A percentile compares a stretch with the other conserved stretches of the same genome.
Evolutionary conservation across 2,329 filamentous ascomycete genomes (phyloP).

Genomic region (Pseudopyricularia javanii): DNA sequence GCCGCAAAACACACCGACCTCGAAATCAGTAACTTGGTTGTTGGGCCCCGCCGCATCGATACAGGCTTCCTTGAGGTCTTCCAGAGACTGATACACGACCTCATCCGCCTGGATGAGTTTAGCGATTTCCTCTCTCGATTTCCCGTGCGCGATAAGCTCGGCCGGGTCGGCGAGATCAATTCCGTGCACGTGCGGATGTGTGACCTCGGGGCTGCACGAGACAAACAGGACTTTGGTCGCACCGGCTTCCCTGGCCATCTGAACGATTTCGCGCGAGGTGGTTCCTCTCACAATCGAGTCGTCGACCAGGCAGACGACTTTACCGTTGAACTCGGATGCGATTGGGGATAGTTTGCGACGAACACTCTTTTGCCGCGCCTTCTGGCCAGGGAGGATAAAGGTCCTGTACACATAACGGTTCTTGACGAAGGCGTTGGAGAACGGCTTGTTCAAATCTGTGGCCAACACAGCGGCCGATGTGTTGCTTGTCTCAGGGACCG

Average conservation of each 20-base stretch:
- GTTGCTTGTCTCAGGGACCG: constrained; percentile 48
- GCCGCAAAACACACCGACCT: constrained; percentile 86
- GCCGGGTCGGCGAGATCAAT: constrained; percentile 28
- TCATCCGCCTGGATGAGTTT: constrained; percentile 28
- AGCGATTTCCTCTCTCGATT: constrained; percentile 26
- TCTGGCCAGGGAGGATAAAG: constrained; percentile 62
- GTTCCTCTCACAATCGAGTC: constrained; percentile 49
- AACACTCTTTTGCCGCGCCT: constrained; percentile 70
- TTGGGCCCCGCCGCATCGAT: constrained; percentile 53
- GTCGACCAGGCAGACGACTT: constrained; percentile 73
- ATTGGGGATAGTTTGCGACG: constrained; percentile 84
- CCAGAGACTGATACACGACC: constrained; percentile 50
- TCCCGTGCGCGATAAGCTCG: constrained; percentile 12
- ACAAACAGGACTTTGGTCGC: constrained; percentile 55
- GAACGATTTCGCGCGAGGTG: constrained; percentile 49
- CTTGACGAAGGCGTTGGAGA: constrained; percentile 75
- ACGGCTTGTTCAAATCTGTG: constrained; percentile 63
- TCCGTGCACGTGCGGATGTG: constrained; percentile 63
- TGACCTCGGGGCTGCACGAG: constrained; percentile 72
- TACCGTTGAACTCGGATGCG: constrained; percentile 68
- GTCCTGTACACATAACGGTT: constrained; percentile 83
- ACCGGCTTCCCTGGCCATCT: constrained; percentile 7
- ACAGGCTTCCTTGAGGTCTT: constrained; percentile 71
- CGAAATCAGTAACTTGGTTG: constrained; percentile 51
- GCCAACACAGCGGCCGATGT: constrained; percentile 69